Conservation (phyloP, 208 protist genomes). For the Giardia duodenalis region DNA sequence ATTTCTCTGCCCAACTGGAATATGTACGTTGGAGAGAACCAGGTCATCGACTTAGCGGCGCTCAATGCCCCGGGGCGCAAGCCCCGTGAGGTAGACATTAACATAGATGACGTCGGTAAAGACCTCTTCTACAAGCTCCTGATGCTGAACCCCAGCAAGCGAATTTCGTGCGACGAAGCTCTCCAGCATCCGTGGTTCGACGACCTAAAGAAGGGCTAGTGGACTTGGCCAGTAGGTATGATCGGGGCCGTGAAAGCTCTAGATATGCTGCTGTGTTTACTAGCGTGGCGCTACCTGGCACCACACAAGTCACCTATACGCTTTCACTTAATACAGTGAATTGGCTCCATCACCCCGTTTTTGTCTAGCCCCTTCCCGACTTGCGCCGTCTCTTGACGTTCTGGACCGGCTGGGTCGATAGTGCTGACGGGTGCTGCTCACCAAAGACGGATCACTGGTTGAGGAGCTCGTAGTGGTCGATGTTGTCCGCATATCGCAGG, state of each 20-base stretch:
- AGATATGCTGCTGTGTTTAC: too few species aligned
- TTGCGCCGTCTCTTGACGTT: too few species aligned
- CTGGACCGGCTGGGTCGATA: too few species aligned
- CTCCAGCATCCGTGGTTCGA: constrained; percentile 8
- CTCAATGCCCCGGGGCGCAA: background rate
- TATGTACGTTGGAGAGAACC: background rate
- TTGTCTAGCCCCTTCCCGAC: too few species aligned
- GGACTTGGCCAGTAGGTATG: background rate
- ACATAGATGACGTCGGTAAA: background rate
- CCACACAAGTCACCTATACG: too few species aligned
- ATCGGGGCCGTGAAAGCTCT: background rate
- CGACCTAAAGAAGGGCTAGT: background rate
- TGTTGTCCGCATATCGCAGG: background rate
- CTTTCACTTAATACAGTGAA: too few species aligned
- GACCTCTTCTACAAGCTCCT: constrained; percentile 1
- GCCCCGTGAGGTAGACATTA: background rate
- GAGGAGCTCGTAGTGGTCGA: background rate
- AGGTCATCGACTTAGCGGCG: background rate
- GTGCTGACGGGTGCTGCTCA: too few species aligned
- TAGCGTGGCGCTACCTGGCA: too few species aligned
- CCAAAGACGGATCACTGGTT: background rate
- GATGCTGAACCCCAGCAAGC: background rate
- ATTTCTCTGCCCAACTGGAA: background rate
- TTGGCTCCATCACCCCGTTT: too few species aligned
- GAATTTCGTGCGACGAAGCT: background rate